phyloP scores from a whole-genome alignment of 257 asterid species.

The Gardenia jasminoides region DNA sequence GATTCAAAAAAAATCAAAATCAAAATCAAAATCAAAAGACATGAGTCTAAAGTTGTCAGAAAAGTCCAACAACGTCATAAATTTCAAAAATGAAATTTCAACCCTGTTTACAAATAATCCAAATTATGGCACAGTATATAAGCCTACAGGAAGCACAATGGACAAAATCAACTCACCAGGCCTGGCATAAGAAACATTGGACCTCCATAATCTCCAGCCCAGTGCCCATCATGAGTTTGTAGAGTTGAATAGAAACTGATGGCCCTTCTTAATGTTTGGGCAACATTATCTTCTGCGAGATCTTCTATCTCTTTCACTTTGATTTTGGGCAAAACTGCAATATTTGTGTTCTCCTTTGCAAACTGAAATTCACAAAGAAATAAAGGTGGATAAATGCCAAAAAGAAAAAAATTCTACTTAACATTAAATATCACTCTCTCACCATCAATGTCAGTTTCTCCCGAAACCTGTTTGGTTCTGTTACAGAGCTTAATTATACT shows the following conservation, averaged over 20 bases:
- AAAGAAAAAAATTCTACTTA: not conserved
- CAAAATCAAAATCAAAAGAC: no score
- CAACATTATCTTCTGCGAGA: constrained; percentile 74
- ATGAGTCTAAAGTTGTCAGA: not conserved
- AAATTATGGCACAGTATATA: not conserved
- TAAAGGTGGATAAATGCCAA: not conserved
- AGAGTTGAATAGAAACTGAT: constrained; percentile 72
- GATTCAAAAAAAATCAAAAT: constrained; percentile 1
- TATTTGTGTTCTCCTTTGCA: constrained; percentile 68
- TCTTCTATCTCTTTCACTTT: constrained; percentile 65
- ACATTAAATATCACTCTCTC: not conserved
- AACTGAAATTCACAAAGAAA: constrained; percentile 42
- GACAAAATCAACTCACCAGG: constrained; percentile 51
- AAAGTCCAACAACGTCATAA: not conserved
- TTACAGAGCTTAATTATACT: not conserved
- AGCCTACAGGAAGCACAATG: not conserved
- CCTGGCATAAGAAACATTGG: constrained; percentile 99
- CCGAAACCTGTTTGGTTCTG: not conserved
- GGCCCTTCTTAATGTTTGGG: constrained; percentile 74
- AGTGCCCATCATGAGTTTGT: constrained; percentile 90
- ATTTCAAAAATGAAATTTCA: not conserved
- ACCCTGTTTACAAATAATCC: not conserved
- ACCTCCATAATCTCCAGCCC: constrained; percentile 99
- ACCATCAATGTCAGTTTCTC: not conserved
- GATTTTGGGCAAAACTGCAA: constrained; percentile 55